Conservation (phyloP, 2,329 filamentous ascomycete genomes). For the Stagonosporopsis chrysanthemi region DNA sequence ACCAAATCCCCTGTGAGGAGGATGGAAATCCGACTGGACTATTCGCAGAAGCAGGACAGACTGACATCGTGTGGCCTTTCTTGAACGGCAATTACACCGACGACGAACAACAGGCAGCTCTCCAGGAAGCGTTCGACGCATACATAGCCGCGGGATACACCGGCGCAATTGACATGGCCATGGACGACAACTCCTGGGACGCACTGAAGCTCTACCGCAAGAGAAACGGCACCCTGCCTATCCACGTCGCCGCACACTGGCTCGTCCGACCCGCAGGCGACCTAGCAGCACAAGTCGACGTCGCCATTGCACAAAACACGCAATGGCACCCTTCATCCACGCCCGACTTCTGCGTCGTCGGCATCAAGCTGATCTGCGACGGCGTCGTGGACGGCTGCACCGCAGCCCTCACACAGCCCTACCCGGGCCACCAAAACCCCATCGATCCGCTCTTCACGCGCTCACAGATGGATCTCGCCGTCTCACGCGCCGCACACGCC, state of each 20-base stretch:
- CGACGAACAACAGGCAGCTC: slow-evolving; percentile 54
- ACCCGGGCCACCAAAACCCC: slow-evolving; percentile 38
- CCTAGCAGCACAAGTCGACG: slow-evolving; percentile 54
- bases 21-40: slow-evolving; percentile 18
- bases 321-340: slow-evolving; percentile 52
- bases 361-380: slow-evolving; percentile 68
- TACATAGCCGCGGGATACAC: slow-evolving; percentile 60
- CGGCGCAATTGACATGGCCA: slow-evolving; percentile 61
- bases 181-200: slow-evolving; percentile 22
- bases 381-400: slow-evolving; percentile 69
- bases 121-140: slow-evolving; percentile 54
- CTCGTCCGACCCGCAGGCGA: slow-evolving; percentile 56
- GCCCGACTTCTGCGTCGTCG: slow-evolving; percentile 59
- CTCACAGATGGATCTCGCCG: slow-evolving; percentile 14
- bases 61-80: slow-evolving; percentile 56
- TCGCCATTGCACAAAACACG: slow-evolving; percentile 53
- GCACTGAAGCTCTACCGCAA: slow-evolving; percentile 44
- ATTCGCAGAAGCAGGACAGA: slow-evolving; percentile 20
- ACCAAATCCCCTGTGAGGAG: slow-evolving; percentile 17
- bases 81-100: slow-evolving; percentile 55
- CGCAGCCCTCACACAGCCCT: slow-evolving; percentile 64
- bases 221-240: slow-evolving; percentile 39
- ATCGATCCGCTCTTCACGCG: slow-evolving; percentile 19
- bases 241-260: slow-evolving; percentile 62
- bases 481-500: slow-evolving; percentile 54